Evolutionary conservation across 345 rosid species (phyloP), one percentile per base, ranked within the genome.

Genomic region (Sonneratia caseolaris): DNA sequence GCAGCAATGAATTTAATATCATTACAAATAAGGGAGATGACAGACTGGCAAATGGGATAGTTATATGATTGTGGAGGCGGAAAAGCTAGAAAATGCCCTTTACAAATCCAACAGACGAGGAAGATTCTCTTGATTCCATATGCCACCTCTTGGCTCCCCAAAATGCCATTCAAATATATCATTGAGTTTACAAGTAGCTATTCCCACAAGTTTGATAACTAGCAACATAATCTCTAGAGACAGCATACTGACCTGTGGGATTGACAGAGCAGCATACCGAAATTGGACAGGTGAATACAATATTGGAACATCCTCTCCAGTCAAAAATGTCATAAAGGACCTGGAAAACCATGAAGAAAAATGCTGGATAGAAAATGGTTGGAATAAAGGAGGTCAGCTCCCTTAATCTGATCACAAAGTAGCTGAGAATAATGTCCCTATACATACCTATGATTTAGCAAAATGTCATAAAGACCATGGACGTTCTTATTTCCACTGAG

Each of bases 241-340:
- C 22, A 45, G 35, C 19, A 55, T 10, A 83, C 88, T 43, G 68
- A 87, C 99, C 95, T 91, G 90, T 0, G 98, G 99, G 68, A 90
- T 78, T 73, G 97, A 92, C 66, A 96, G 67, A 72, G 99, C 85
- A 69, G 94, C 91, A 79, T 89, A 87, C 70, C 81, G 93, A 80
- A 89, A 96, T 36, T 89, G 89, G 42, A 88, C 80, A 21, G 96
- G 91, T 49, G 98, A 91, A 82, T 85, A 92, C 72, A 96, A 68
- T 68, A 85, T 68, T 14, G 97, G 99, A 79, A 92, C 94, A 69
- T 96, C 99, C 75, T 72, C 77, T 11, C 88, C 85, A 56, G 81
- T 81, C 79, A 91, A 73, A 81, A 79, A 81, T 42, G 91, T 88
- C 81, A 89, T 79, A 76, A 79, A 84, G 70, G 91, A 89, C 82